Base-by-base conservation (phyloP, 192 early-diverging fungal genomes). In the Podila minutissima region DNA sequence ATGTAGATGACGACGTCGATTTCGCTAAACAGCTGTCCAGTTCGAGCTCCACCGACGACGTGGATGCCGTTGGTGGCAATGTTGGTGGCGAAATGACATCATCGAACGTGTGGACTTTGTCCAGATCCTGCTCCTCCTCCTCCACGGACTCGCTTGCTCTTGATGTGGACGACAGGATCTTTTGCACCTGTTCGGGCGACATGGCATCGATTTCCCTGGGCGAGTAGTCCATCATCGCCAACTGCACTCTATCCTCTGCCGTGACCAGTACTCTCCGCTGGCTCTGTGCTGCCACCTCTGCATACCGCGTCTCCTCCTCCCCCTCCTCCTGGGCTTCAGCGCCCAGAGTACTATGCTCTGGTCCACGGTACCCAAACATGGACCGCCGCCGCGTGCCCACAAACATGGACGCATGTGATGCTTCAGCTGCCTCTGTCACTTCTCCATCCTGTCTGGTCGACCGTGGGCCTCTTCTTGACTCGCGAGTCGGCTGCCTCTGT, bases 341-440 rank as follows among this genome's bases (percentile, higher is more conserved):
- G 19, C 28, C 10, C 26, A 28, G 17, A 0, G 26, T 29, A 10
- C 29, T 24, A n/a, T 72, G 64, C 9, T 67, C 70, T 15, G 77
- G 77, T 3, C 71, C 71, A 5, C 71, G 38, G 61, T 81, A 81
- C 57, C 77, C 77, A 70, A 73, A 81, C 66, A 73, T 66, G 37
- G 77, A 60, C 2, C 77, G 67, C 46, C 51, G 62, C 46, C 70
- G 59, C 55, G 66, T 67, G 6, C 59, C 64, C 7, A 79, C 49
- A 67, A 46, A 77, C 48, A 17, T 46, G 2, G n/a, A 55, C 11
- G 53, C 53, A n/a, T 55, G 53, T 0, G 8, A 55, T 55, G 20
- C n/a, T 55, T 53, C n/a, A 2, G 50, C 17, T 3, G 50, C 20
- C 53, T 10, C 4, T 26, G 19, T 55, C 22, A 19, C 22, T 55